phyloP scores from a whole-genome alignment of 306 rosid genomes.

The peach (Prunus persica) region Prunus_persica_NCBIv2 NC_034011.1:26722501-26723000 shows the following conservation, averaged over 20 bases:
- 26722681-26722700: conserved; percentile 1
- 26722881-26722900: not conserved
- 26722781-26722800: not conserved
- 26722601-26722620: conserved; percentile 92
- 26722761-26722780: not conserved
- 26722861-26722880: not conserved
- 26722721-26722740: not conserved
- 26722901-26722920: not conserved
- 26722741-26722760: not conserved
- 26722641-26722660: not conserved
- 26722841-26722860: not conserved
- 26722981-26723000: not conserved
- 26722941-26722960: not conserved
- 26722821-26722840: not conserved
- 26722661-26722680: not conserved
- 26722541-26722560: conserved; percentile 76
- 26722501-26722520: conserved; percentile 69
- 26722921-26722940: not conserved
- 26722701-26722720: conserved; percentile 1
- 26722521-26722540: conserved; percentile 95
- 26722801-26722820: not conserved
- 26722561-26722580: conserved; percentile 86
- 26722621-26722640: conserved; percentile 8
- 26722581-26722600: conserved; percentile 93
- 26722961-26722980: not conserved